Conservation (phyloP, 2,329 filamentous ascomycete species). For the Dendryphion nanum region DNA sequence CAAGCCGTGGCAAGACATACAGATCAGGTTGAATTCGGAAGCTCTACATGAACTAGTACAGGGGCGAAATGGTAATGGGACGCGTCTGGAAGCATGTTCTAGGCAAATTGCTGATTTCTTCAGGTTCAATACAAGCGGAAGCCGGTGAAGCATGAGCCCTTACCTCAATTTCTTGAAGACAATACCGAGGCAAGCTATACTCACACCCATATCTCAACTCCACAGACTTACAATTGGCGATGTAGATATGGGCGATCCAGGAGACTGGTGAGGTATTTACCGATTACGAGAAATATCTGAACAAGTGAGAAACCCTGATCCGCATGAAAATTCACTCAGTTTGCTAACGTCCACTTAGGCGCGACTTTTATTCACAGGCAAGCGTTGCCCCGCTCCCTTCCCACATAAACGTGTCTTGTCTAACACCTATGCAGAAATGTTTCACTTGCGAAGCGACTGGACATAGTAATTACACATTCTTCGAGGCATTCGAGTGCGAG, state of each 20-base stretch:
- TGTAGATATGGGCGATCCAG: constrained; percentile 87
- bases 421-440: constrained; percentile 58
- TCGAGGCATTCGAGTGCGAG: constrained; percentile 89
- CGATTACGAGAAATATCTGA: constrained; percentile 84
- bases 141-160: constrained; percentile 78
- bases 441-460: constrained; percentile 97
- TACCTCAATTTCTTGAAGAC: constrained; percentile 73
- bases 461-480: constrained; percentile 86
- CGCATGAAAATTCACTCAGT: constrained; percentile 1
- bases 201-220: constrained; percentile 12
- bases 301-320: constrained; percentile 62
- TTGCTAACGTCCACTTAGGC: constrained; percentile 50
- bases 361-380: constrained; percentile 93
- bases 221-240: constrained; percentile 15
- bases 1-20: constrained; percentile 29
- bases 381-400: constrained; percentile 22
- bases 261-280: constrained; percentile 88
- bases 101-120: constrained; percentile 14
- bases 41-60: constrained; percentile 31
- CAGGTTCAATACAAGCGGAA: constrained; percentile 97
- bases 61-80: constrained; percentile 33
- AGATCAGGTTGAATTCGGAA: constrained; percentile 13
- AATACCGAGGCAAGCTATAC: constrained; percentile 68
- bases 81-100: no score
- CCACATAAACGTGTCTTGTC: not conserved